phyloP scores from a whole-genome alignment of 2,329 filamentous ascomycete species.

The Cladobotryum protrusum region DNA sequence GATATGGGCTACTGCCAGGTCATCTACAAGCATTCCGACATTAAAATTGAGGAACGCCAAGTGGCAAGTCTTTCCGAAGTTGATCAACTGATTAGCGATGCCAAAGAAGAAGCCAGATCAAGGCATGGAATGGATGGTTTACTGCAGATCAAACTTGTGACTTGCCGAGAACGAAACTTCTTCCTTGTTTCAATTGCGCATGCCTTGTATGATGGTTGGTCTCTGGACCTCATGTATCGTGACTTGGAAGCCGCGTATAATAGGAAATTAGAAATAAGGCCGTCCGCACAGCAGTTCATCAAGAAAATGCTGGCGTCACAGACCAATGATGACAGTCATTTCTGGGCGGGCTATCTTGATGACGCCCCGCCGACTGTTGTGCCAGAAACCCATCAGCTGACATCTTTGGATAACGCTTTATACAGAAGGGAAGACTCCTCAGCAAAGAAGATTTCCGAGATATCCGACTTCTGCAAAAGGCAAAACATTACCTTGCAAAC shows the following conservation, averaged over 20 bases:
- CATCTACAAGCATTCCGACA: slow-evolving; percentile 25
- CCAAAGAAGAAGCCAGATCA: slow-evolving; percentile 31
- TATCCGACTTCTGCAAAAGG: slow-evolving; percentile 55
- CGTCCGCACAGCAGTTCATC: slow-evolving; percentile 48
- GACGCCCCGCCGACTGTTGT: slow-evolving; percentile 37
- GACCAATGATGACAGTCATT: slow-evolving; percentile 34
- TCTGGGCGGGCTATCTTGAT: slow-evolving; percentile 66
- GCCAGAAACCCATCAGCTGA: not conserved
- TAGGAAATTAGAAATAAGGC: slow-evolving; percentile 33
- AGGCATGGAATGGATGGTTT: slow-evolving; percentile 33
- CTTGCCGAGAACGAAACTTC: slow-evolving; percentile 29
- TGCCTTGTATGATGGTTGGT: slow-evolving; percentile 86
- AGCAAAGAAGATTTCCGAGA: slow-evolving; percentile 1
- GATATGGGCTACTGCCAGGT: slow-evolving; percentile 46
- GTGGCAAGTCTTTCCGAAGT: slow-evolving; percentile 26
- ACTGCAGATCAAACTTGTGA: slow-evolving; percentile 43
- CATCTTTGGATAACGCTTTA: not conserved
- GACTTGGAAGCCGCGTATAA: slow-evolving; percentile 63
- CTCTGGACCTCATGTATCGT: slow-evolving; percentile 65
- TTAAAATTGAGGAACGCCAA: slow-evolving; percentile 17
- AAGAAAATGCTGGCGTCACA: slow-evolving; percentile 15
- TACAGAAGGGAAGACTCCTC: slow-evolving; percentile 15
- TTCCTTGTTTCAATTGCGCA: slow-evolving; percentile 70
- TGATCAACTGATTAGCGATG: slow-evolving; percentile 28
- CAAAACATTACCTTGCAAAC: slow-evolving; percentile 68